phyloP scores from a whole-genome alignment of 1,139 yeast species.

The Casaregolazyma lundiana region DNA sequence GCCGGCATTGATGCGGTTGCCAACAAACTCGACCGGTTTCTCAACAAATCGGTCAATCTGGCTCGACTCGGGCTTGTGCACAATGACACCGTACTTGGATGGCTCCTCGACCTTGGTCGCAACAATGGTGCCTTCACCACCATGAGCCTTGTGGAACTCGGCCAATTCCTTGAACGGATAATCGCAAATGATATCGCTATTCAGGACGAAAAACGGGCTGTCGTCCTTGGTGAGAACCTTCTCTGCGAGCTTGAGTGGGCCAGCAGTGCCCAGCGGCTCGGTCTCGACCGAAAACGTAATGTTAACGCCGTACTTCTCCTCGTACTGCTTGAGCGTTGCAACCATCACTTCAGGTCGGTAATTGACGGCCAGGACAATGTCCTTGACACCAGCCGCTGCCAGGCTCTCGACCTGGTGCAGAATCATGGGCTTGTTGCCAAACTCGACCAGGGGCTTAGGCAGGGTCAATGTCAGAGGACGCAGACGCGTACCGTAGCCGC shows the following conservation, averaged over 20 bases:
- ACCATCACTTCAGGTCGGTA: conserved; percentile 99
- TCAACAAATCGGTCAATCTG: conserved; percentile 98
- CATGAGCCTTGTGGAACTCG: conserved; percentile 89
- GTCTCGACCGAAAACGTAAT: conserved; percentile 98
- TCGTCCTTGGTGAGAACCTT: conserved; percentile 88
- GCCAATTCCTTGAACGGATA: conserved; percentile 94
- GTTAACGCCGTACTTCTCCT: conserved; percentile 86
- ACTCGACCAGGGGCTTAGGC: conserved; percentile 98
- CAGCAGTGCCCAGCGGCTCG: conserved; percentile 99
- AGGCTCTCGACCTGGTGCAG: conserved; percentile 97
- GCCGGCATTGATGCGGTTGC: conserved; percentile 96
- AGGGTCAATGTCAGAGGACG: conserved; percentile 96
- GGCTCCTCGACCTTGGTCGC: conserved; percentile 99
- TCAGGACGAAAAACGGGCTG: conserved; percentile 94
- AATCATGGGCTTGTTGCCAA: conserved; percentile 87
- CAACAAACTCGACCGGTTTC: conserved; percentile 97
- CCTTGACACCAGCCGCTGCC: conserved; percentile 98
- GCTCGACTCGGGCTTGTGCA: conserved; percentile 89
- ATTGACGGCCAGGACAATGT: conserved; percentile 96
- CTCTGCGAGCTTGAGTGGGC: conserved; percentile 97
- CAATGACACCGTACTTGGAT: conserved; percentile 98
- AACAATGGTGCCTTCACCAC: conserved; percentile 97
- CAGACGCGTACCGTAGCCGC: conserved; percentile 99
- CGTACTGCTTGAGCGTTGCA: conserved; percentile 87
- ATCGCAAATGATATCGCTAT: conserved; percentile 98